Conservation (phyloP, 805 yeast genomes). For the Myxozyma monticola region DNA sequence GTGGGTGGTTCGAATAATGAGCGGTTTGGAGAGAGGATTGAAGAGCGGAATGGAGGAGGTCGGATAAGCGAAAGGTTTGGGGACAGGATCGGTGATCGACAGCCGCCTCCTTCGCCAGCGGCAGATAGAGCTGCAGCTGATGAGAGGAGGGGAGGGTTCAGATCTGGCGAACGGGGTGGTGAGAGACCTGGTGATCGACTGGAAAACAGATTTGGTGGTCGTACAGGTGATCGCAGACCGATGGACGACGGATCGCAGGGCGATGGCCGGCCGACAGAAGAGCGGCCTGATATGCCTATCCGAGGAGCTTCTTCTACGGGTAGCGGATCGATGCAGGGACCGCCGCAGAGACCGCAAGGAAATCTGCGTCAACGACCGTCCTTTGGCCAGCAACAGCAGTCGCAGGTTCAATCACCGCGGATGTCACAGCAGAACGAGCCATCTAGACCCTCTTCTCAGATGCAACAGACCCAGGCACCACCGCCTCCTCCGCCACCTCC, state of each 20-base stretch:
- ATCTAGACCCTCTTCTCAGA: neutral
- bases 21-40: neutral
- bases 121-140: too few relatives aligned
- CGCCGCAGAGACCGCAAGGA: neutral
- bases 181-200: too few relatives aligned
- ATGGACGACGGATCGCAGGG: neutral
- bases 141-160: too few relatives aligned
- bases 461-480: neutral
- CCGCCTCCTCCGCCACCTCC: neutral
- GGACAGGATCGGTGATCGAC: too few relatives aligned
- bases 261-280: neutral
- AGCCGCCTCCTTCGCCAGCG: too few relatives aligned
- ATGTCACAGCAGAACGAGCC: neutral
- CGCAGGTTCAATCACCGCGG: neutral
- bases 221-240: neutral
- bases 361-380: neutral
- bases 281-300: neutral
- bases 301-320: neutral
- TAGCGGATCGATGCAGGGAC: neutral
- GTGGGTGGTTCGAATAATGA: neutral
- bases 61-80: too few relatives aligned
- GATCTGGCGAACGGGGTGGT: too few relatives aligned
- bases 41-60: too few relatives aligned
- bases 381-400: conserved; percentile 1
- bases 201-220: neutral